These are phyloP conservation scores for Fusarium pseudonygamai DNA, from an alignment of 2,329 filamentous ascomycete species.

Conservation along the genomic window DNA sequence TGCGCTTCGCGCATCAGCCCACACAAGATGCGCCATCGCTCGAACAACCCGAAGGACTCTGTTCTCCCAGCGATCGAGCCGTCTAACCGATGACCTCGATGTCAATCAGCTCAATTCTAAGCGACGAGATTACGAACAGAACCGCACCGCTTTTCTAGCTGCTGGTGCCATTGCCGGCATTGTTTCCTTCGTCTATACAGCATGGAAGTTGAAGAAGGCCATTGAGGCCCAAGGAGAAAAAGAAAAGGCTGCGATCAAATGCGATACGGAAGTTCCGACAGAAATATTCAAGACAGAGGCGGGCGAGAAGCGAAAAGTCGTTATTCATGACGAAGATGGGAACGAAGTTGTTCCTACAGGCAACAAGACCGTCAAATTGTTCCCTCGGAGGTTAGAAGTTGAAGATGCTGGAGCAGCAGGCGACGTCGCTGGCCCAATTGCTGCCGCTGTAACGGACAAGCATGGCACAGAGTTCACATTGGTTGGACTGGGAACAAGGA, in stretches of 20 bases:
- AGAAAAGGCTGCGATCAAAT: constrained; percentile 55
- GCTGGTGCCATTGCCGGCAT: constrained; percentile 61
- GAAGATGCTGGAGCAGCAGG: constrained; percentile 51
- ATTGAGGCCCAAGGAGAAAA: constrained; percentile 48
- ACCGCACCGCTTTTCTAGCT: constrained; percentile 61
- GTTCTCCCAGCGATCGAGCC: constrained; percentile 44
- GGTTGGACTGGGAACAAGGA: constrained; percentile 86
- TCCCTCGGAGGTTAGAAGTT: constrained; percentile 77
- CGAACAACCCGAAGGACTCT: constrained; percentile 42
- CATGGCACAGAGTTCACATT: constrained; percentile 80
- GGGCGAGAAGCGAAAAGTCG: constrained; percentile 63
- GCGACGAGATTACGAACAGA: constrained; percentile 60
- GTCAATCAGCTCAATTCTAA: constrained; percentile 58
- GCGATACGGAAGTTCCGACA: constrained; percentile 51
- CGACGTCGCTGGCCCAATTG: constrained; percentile 46
- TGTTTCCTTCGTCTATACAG: constrained; percentile 61
- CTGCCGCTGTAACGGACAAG: constrained; percentile 51
- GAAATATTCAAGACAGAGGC: constrained; percentile 60
- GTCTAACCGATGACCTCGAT: constrained; percentile 60
- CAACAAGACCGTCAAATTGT: constrained; percentile 79
- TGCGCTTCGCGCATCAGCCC: constrained; percentile 39
- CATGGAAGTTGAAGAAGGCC: constrained; percentile 60
- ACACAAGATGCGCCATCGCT: constrained; percentile 35
- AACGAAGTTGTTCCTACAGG: constrained; percentile 82
- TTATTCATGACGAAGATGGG: constrained; percentile 74